Evolutionary conservation across 2,329 filamentous ascomycete species (phyloP).

Genomic region (Juglanconis sp.): DNA sequence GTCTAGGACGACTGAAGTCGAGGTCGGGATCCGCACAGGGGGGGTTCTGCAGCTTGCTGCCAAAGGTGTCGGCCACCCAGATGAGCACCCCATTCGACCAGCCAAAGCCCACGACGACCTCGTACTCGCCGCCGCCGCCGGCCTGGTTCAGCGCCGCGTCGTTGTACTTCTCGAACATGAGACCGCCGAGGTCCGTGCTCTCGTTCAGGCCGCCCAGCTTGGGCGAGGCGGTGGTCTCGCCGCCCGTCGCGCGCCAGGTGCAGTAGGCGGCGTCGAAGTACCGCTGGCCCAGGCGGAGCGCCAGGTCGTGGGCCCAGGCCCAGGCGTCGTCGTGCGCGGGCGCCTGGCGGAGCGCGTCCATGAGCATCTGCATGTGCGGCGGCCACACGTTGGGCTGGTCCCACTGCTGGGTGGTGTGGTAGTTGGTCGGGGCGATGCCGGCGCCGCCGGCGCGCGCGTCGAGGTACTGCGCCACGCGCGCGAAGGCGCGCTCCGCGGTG

Average conservation of each 20-base stretch:
- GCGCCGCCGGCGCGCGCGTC: conserved; percentile 53
- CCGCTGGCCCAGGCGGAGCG: conserved; percentile 58
- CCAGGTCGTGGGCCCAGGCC: conserved; percentile 50
- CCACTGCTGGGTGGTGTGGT: conserved; percentile 63
- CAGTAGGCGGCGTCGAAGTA: conserved; percentile 68
- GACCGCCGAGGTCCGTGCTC: conserved; percentile 43
- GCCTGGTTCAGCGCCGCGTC: conserved; percentile 58
- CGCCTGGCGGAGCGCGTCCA: conserved; percentile 58
- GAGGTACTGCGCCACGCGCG: conserved; percentile 51
- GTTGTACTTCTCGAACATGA: conserved; percentile 70
- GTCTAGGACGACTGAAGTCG: conserved; percentile 32
- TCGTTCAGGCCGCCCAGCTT: conserved; percentile 42
- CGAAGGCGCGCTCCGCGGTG: conserved; percentile 52
- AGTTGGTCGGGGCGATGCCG: conserved; percentile 60
- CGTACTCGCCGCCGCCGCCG: conserved; percentile 65
- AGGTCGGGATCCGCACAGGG: conserved; percentile 49
- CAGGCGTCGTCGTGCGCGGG: conserved; percentile 55
- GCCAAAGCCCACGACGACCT: conserved; percentile 67
- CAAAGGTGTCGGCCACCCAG: conserved; percentile 63
- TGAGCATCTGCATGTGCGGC: conserved; percentile 62
- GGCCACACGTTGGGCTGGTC: conserved; percentile 71
- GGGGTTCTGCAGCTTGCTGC: conserved; percentile 49
- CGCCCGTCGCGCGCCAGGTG: conserved; percentile 62
- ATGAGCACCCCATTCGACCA: conserved; percentile 69
- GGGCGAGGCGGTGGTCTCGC: conserved; percentile 51